Conservation (phyloP, 495 filamentous ascomycete species). For the Penicillium alfredii region DNA sequence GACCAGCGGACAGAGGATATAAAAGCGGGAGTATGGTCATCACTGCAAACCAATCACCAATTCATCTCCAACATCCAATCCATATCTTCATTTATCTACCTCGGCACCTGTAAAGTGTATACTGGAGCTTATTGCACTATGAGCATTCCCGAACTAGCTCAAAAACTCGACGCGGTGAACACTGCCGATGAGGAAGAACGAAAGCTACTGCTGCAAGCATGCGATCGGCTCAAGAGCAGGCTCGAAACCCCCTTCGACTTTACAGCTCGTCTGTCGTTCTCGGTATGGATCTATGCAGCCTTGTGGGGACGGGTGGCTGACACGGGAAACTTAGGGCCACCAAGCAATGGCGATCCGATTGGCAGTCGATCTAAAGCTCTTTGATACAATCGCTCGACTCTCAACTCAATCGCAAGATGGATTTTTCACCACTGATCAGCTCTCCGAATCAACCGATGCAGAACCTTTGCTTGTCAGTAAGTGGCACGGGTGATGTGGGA, state of each 20-base stretch:
- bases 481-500: conserved; percentile 1
- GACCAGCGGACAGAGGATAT: no score
- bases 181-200: conserved; percentile 6
- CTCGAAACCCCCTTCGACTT: conserved; percentile 8
- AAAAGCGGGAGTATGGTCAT: no score
- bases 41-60: no score
- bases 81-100: no score
- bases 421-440: not conserved
- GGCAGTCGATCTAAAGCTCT: conserved; percentile 17
- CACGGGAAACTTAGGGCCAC: conserved; percentile 9
- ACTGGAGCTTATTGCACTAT: conserved; percentile 1
- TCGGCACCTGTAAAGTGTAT: no score
- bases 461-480: conserved; percentile 16
- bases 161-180: conserved; percentile 3
- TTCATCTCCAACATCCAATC: no score
- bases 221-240: conserved; percentile 8
- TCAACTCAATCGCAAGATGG: not conserved
- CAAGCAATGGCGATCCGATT: conserved; percentile 19
- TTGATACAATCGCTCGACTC: conserved; percentile 13
- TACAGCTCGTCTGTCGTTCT: conserved; percentile 11
- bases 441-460: conserved; percentile 5
- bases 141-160: conserved; percentile 5
- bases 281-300: no score
- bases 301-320: not conserved
- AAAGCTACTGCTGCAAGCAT: conserved; percentile 12